These are phyloP conservation scores for Taphrina communis DNA, from an alignment of 1,139 yeast genomes.

Conservation along the genomic window DNA sequence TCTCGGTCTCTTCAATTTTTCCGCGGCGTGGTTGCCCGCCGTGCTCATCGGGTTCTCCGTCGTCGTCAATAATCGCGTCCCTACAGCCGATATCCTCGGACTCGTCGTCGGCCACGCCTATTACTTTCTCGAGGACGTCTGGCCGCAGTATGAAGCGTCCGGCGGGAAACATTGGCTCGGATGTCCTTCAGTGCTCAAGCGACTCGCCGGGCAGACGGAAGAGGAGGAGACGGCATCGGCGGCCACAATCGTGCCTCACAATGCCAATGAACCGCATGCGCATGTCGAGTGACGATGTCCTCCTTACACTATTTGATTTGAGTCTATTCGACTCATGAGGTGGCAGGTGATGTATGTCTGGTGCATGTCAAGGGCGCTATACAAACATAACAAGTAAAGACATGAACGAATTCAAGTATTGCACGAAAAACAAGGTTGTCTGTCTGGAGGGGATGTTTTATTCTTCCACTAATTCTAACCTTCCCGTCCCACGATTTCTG, in stretches of 20 bases:
- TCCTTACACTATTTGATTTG: too few species aligned
- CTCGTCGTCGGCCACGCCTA: conserved; percentile 57
- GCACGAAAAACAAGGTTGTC: too few species aligned
- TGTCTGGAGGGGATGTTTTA: too few species aligned
- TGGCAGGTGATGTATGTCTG: too few species aligned
- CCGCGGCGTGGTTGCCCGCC: conserved; percentile 58
- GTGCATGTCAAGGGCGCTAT: too few species aligned
- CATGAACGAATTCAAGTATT: too few species aligned
- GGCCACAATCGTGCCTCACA: conserved; percentile 2
- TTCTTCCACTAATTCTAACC: too few species aligned
- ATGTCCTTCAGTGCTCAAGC: conserved; percentile 11
- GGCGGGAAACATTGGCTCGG: conserved; percentile 35
- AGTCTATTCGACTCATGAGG: too few species aligned
- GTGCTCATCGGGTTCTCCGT: conserved; percentile 50
- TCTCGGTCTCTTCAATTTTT: conserved; percentile 54
- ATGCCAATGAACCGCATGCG: neutral
- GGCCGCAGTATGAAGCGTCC: conserved; percentile 49
- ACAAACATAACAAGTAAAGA: too few species aligned
- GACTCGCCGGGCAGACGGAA: conserved; percentile 20
- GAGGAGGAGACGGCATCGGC: neutral
- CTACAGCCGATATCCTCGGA: conserved; percentile 53
- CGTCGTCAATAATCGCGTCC: conserved; percentile 48
- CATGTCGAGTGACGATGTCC: conserved; percentile 11
- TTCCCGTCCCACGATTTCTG: too few species aligned
- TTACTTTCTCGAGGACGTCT: conserved; percentile 56